phyloP scores from a whole-genome alignment of 2,329 filamentous ascomycete genomes.

The Neofusicoccum ribis region DNA sequence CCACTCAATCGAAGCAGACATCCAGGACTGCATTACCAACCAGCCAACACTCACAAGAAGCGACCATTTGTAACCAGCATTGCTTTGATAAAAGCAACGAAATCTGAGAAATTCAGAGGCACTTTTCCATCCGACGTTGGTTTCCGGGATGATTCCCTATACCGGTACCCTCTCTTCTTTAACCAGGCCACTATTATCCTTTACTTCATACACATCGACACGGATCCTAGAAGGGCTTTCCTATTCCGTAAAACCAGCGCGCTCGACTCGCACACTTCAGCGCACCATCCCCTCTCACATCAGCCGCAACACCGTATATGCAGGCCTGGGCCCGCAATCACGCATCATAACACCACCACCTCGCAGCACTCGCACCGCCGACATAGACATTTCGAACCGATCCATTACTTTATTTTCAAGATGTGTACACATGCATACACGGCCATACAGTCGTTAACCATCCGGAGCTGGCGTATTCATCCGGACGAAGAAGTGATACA shows the following conservation, averaged over 20 bases:
- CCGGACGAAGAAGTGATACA: neutral
- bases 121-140: no score
- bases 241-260: neutral
- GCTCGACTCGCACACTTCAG: neutral
- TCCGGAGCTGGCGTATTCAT: neutral
- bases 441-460: conserved; percentile 11
- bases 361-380: neutral
- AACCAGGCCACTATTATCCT: neutral
- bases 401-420: neutral
- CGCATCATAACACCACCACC: neutral
- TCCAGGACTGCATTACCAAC: no score
- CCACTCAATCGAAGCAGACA: no score
- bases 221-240: neutral
- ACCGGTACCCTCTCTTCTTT: neutral
- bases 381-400: neutral
- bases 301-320: neutral
- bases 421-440: conserved; percentile 1
- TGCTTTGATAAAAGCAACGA: no score
- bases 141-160: no score
- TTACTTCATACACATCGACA: neutral
- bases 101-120: no score
- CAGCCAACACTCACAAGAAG: no score
- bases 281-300: neutral
- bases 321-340: neutral
- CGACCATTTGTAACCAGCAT: no score